Evolutionary conservation across 2,329 filamentous ascomycete genomes (phyloP).

Genomic region (Mollisia scopiformis): DNA sequence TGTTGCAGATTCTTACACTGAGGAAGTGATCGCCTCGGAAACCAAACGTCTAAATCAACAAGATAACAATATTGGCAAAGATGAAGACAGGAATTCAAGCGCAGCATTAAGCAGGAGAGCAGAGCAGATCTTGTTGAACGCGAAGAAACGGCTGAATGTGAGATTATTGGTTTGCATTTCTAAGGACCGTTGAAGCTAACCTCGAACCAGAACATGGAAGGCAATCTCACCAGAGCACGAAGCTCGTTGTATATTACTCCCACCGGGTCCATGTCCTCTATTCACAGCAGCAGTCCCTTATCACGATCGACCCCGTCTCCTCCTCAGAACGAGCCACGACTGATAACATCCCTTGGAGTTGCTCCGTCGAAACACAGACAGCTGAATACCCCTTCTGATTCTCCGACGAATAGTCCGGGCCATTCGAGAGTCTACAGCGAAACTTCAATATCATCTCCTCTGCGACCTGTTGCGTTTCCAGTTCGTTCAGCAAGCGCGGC

Average conservation of each 20-base stretch:
- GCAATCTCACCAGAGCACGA: conserved; percentile 80
- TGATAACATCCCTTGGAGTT: conserved; percentile 23
- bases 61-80: conserved; percentile 40
- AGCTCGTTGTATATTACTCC: conserved; percentile 62
- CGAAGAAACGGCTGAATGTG: conserved; percentile 86
- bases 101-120: conserved; percentile 79
- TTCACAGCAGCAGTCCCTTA: conserved; percentile 41
- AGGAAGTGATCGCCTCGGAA: conserved; percentile 35
- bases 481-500: conserved; percentile 68
- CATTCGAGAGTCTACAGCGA: conserved; percentile 67
- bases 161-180: conserved; percentile 36
- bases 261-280: conserved; percentile 50
- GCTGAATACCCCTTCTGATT: conserved; percentile 23
- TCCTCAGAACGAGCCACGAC: conserved; percentile 22
- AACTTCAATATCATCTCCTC: conserved; percentile 52
- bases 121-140: conserved; percentile 89
- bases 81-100: conserved; percentile 70
- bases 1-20: conserved; percentile 45
- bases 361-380: conserved; percentile 31
- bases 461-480: conserved; percentile 45
- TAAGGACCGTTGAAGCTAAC: conserved; percentile 18
- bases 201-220: conserved; percentile 79
- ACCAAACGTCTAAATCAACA: conserved; percentile 28
- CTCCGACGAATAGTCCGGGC: conserved; percentile 42
- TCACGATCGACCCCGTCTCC: conserved; percentile 37